Percentiles rank a stretch among this genome's conserved stretches.
These are phyloP conservation scores for Linum usitatissimum DNA, from an alignment of 345 rosid species.

Conservation along the genomic window DNA sequence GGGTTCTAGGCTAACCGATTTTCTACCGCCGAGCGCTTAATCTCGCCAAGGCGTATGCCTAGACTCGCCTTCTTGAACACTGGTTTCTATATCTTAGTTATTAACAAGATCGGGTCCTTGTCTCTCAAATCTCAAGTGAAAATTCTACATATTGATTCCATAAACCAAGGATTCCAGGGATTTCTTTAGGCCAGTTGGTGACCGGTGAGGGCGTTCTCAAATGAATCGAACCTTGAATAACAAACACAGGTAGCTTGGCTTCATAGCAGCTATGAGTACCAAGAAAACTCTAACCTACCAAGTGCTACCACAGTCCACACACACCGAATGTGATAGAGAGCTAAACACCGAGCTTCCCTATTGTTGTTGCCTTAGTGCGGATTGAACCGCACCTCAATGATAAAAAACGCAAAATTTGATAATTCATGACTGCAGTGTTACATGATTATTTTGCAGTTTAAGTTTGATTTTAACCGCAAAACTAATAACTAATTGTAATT, in stretches of 20 bases:
- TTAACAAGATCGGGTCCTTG: conserved; percentile 40
- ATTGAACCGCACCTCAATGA: too few species aligned
- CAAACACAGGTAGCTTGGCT: conserved; percentile 28
- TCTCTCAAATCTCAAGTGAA: conserved; percentile 44
- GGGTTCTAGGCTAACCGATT: too few species aligned
- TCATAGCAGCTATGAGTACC: conserved; percentile 49
- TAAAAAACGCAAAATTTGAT: too few species aligned
- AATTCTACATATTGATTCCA: conserved; percentile 89
- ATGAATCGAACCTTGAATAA: conserved; percentile 31
- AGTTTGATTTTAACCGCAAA: too few species aligned
- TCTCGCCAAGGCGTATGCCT: too few species aligned
- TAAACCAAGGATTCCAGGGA: conserved; percentile 55
- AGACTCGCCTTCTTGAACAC: too few species aligned
- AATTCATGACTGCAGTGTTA: too few species aligned
- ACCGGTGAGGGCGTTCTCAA: conserved; percentile 70
- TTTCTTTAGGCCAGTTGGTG: conserved; percentile 49
- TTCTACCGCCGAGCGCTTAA: too few species aligned
- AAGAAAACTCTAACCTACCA: conserved; percentile 35
- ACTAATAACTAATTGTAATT: too few species aligned
- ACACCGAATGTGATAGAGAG: conserved; percentile 53
- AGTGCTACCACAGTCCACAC: conserved; percentile 47
- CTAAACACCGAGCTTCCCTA: conserved; percentile 40
- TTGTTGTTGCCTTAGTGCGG: too few species aligned
- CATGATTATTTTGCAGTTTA: too few species aligned
- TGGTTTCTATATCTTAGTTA: too few species aligned